phyloP scores from a whole-genome alignment of 1,284 basidiomycete genomes.

The Cerioporus squamosus region DNA sequence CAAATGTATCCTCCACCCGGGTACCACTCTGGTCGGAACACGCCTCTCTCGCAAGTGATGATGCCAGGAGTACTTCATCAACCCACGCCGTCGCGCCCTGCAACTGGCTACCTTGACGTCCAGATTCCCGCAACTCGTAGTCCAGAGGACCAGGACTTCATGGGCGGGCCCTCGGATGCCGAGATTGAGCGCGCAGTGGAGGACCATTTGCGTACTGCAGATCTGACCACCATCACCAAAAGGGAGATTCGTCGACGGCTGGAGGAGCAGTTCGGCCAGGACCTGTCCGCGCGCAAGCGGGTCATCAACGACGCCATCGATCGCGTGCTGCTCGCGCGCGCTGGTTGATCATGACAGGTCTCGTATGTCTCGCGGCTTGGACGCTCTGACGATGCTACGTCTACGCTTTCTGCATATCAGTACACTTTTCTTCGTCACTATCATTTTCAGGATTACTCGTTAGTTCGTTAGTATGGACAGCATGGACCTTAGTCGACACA shows the following conservation, averaged over 20 bases:
- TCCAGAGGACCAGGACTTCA: constrained; percentile 53
- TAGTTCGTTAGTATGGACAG: constrained; percentile 16
- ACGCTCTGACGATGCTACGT: constrained; percentile 15
- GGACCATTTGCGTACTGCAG: constrained; percentile 73
- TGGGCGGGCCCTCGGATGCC: constrained; percentile 58
- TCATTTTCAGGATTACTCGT: constrained; percentile 15
- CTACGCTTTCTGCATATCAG: not conserved
- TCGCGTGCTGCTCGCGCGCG: constrained; percentile 50
- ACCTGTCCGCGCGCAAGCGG: constrained; percentile 67
- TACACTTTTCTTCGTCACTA: constrained; percentile 12
- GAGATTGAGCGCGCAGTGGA: constrained; percentile 79
- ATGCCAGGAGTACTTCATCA: constrained; percentile 40
- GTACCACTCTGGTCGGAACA: constrained; percentile 79
- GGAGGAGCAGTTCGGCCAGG: constrained; percentile 79
- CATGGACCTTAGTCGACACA: constrained; percentile 16
- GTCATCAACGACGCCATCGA: constrained; percentile 77
- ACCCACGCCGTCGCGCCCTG: constrained; percentile 67
- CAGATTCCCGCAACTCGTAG: constrained; percentile 58
- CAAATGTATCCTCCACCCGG: constrained; percentile 54
- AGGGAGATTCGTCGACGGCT: constrained; percentile 83
- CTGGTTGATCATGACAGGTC: constrained; percentile 21
- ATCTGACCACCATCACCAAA: constrained; percentile 90
- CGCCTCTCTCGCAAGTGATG: constrained; percentile 49
- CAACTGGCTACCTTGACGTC: constrained; percentile 77
- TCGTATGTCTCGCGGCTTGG: not conserved